These are phyloP conservation scores for Candida dubliniensis DNA, from an alignment of 1,139 yeast genomes.

Conservation along the genomic window DNA sequence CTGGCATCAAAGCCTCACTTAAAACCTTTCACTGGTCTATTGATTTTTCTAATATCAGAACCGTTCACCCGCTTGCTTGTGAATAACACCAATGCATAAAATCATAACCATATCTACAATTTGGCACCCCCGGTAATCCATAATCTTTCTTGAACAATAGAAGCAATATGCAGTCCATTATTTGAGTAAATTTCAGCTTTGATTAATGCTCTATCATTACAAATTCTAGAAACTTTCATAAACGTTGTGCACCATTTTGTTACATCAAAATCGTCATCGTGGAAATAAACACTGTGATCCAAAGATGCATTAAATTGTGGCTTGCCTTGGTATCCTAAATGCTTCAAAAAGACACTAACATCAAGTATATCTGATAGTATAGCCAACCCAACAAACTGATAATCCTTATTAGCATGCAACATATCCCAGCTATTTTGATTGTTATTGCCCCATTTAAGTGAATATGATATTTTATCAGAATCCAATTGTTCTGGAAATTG, in stretches of 20 bases:
- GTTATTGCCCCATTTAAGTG: constrained; percentile 27
- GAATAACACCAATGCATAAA: too few species aligned
- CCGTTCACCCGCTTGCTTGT: too few species aligned
- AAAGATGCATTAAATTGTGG: constrained; percentile 51
- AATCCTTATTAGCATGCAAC: constrained; percentile 20
- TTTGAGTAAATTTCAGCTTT: constrained; percentile 56
- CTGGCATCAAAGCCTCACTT: too few species aligned
- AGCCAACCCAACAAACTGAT: constrained; percentile 59
- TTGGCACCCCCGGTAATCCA: constrained; percentile 23
- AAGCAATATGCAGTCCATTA: constrained; percentile 57
- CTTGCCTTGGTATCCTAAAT: constrained; percentile 22
- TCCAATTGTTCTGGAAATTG: constrained; percentile 7
- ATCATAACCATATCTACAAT: constrained; percentile 8
- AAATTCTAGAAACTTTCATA: constrained; percentile 49
- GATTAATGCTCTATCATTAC: constrained; percentile 54
- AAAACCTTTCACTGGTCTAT: too few species aligned
- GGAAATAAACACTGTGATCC: constrained; percentile 71
- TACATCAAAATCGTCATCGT: constrained; percentile 50
- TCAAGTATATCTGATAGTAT: constrained; percentile 58
- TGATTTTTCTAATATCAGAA: too few species aligned
- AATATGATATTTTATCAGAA: constrained; percentile 26
- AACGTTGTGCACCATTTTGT: constrained; percentile 55
- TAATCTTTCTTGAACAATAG: constrained; percentile 67
- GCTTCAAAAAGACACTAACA: constrained; percentile 26
- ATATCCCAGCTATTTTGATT: constrained; percentile 33